Evolutionary conservation across 1,284 basidiomycete genomes (phyloP).

Genomic region (Vanrija humicola): DNA sequence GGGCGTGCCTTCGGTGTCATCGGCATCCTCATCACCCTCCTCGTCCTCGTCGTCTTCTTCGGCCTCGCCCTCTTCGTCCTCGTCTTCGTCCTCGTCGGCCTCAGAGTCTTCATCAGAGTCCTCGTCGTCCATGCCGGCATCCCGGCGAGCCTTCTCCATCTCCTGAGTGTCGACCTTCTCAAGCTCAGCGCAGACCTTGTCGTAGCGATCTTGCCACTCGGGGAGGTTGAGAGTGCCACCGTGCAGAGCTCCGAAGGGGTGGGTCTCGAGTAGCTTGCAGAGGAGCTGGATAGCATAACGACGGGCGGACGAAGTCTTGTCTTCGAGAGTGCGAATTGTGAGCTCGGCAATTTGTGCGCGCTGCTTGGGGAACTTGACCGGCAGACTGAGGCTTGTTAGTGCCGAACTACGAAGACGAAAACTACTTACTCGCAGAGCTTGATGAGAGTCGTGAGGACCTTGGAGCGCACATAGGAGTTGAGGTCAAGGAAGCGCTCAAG

Average conservation of each 20-base stretch:
- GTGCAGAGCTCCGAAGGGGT: conserved; percentile 82
- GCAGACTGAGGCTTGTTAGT: conserved; percentile 55
- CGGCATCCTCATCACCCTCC: conserved; percentile 30
- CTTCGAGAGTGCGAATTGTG: conserved; percentile 76
- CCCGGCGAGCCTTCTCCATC: conserved; percentile 44
- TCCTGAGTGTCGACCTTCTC: conserved; percentile 59
- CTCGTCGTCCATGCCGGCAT: conserved; percentile 50
- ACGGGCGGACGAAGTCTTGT: conserved; percentile 84
- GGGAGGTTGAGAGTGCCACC: conserved; percentile 73
- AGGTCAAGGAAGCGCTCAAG: conserved; percentile 83
- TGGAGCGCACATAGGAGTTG: conserved; percentile 85
- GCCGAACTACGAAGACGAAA: fast-evolving
- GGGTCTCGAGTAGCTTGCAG: conserved; percentile 73
- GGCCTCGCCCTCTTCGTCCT: conserved; percentile 45
- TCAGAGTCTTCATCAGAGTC: conserved; percentile 56
- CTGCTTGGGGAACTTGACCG: conserved; percentile 81
- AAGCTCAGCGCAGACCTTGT: conserved; percentile 55
- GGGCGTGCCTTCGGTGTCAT: conserved; percentile 37
- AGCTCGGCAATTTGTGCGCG: conserved; percentile 70
- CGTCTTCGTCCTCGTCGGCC: conserved; percentile 33
- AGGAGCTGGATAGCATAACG: conserved; percentile 78
- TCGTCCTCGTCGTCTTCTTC: conserved; percentile 16
- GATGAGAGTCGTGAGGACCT: conserved; percentile 72
- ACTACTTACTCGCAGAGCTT: conserved; percentile 60
- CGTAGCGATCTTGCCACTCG: conserved; percentile 72